These are phyloP conservation scores for Yamadazyma buinensis DNA, from an alignment of 1,139 yeast genomes.

Conservation along the genomic window DNA sequence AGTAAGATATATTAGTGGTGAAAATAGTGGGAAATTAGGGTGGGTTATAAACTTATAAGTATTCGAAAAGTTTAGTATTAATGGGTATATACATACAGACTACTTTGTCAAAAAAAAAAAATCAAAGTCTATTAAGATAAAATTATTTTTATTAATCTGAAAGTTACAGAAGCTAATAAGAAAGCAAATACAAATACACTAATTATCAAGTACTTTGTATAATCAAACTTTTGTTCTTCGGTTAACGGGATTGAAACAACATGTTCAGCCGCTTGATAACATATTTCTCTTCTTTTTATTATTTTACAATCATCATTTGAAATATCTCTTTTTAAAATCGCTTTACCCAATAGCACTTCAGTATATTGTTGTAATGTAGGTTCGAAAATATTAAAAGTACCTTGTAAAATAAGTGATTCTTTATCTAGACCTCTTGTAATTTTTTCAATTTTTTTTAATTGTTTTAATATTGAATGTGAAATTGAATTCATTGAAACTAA, in stretches of 20 bases:
- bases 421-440: slow-evolving; percentile 37
- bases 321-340: slow-evolving; percentile 37
- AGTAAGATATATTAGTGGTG: background rate
- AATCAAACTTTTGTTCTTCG: slow-evolving; percentile 24
- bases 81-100: too few species aligned
- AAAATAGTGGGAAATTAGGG: too few species aligned
- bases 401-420: slow-evolving; percentile 27
- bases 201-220: slow-evolving; percentile 21
- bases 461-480: slow-evolving; percentile 22
- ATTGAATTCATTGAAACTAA: slow-evolving; percentile 17
- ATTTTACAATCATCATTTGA: slow-evolving; percentile 29
- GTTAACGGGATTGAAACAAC: slow-evolving; percentile 43
- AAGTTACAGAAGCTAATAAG: slow-evolving; percentile 19
- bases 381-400: slow-evolving; percentile 32
- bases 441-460: slow-evolving; percentile 33
- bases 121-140: slow-evolving; percentile 7
- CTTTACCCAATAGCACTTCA: slow-evolving; percentile 36
- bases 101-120: too few species aligned
- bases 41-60: too few species aligned
- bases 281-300: slow-evolving; percentile 35
- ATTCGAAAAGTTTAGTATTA: too few species aligned
- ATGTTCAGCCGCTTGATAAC: slow-evolving; percentile 42
- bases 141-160: slow-evolving; percentile 23
- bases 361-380: slow-evolving; percentile 37
- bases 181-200: slow-evolving; percentile 19